Base-by-base conservation (phyloP, 768 basidiomycete species). In the Serendipita vermifera region DNA sequence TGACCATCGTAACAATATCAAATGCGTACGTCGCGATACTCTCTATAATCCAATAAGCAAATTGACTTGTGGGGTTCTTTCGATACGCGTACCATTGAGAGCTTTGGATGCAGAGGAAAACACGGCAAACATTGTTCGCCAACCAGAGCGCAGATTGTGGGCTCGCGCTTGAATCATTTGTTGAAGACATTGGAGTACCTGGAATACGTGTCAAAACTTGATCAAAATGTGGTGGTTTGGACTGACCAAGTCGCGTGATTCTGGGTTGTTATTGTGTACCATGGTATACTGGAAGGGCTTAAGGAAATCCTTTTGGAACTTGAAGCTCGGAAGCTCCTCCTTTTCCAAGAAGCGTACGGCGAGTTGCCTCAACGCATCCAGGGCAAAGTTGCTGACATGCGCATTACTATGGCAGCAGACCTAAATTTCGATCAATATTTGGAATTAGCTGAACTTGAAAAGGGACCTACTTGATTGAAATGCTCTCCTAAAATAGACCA, bases 321-420 rank as follows among this genome's bases (percentile, higher is more conserved):
- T 91, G 78, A 98, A 99, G 71, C 97, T 92, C 2, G 92, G 81
- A 58, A 99, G 67, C 68, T 99, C 96, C 65, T 98, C 96, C 69
- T 98, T 99, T 70, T 98, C 96, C 63, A 99, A 76, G 70, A 99
- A 99, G 33, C 96, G 83, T 91, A 96, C 96, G 2, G 96, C 92
- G 48, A 99, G 72, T 68, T 99, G 96, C 17, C 96, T 83, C 9
- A 99, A 77, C 3, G 96, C 91, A 68, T 99, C 96, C 57, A 99
- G 72, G 13, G 96, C 96, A 64, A 99, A 97, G 72, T 93, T 91
- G 40, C 86, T 88, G 55, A 99, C 94, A 63, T 93, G 86, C 7
- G 87, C 88, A 67, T 97, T 98, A 65, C 85, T 93, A 67, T 99
- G 96, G 69, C 94, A 97, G 68, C 94, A 98, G 27, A 99, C 93